These are phyloP conservation scores for Cymbopogon flexuosus DNA, from an alignment of 202 grass and related monocot genomes.

Conservation along the genomic window DNA sequence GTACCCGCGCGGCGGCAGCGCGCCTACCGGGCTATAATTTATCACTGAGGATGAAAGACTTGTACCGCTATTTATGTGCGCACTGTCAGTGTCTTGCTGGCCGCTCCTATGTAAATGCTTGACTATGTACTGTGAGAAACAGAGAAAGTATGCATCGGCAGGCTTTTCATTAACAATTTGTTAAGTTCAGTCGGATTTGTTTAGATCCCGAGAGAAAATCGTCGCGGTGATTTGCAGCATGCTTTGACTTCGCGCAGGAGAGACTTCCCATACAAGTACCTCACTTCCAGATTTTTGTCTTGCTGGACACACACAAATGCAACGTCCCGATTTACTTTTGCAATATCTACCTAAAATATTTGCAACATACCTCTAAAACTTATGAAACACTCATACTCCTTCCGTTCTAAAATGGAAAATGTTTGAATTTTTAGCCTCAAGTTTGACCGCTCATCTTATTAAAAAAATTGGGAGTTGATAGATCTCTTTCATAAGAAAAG, in stretches of 20 bases:
- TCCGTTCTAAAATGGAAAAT: too few relatives aligned
- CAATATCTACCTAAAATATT: too few relatives aligned
- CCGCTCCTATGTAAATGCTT: background rate
- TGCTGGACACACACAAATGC: background rate
- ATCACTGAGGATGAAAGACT: background rate
- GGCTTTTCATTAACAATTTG: background rate
- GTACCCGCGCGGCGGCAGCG: too few relatives aligned
- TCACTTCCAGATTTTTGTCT: background rate
- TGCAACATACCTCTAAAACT: too few relatives aligned
- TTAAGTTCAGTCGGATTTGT: background rate
- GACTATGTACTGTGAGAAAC: too few relatives aligned
- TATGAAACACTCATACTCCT: too few relatives aligned
- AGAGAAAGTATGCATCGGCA: background rate
- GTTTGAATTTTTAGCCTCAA: too few relatives aligned
- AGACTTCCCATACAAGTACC: background rate
- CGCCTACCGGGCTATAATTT: background rate
- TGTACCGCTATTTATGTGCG: background rate
- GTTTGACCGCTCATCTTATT: too few relatives aligned
- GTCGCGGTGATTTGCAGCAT: background rate
- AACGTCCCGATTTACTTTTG: too few relatives aligned
- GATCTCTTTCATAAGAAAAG: too few relatives aligned
- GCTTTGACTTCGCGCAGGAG: background rate
- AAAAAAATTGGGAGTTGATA: too few relatives aligned
- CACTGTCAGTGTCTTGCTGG: background rate
- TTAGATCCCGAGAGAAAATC: background rate